Evolutionary conservation across 73 alveolate genomes (phyloP).

Genomic region (Vitrella brassicaformis): DNA sequence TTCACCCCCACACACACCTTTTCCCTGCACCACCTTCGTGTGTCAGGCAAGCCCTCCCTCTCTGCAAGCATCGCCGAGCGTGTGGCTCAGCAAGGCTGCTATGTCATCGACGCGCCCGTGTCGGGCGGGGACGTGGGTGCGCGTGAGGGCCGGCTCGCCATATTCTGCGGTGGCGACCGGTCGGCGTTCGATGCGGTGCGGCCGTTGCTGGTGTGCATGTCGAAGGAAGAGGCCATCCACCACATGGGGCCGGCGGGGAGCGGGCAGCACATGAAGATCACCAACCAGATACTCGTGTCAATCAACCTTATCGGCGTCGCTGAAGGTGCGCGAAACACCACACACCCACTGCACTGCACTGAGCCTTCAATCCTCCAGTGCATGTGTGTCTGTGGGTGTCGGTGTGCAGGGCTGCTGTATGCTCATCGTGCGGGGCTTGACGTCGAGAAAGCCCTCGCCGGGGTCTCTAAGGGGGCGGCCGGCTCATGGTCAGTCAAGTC

Average conservation of each 20-base stretch:
- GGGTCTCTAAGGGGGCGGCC: neutral
- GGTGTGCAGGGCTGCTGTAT: neutral
- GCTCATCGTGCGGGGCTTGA: neutral
- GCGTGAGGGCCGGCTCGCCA: slow-evolving; percentile 59
- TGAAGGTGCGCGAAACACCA: too few species aligned
- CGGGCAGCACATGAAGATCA: slow-evolving; percentile 59
- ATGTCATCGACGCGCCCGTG: slow-evolving; percentile 70
- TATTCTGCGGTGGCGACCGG: slow-evolving; percentile 64
- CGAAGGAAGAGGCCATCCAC: slow-evolving; percentile 12
- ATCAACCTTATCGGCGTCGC: slow-evolving; percentile 57
- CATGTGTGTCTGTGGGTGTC: neutral
- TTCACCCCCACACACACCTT: too few species aligned
- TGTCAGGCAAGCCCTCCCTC: too few species aligned
- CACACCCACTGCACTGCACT: too few species aligned
- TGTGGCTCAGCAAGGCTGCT: slow-evolving; percentile 41
- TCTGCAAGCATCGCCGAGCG: slow-evolving; percentile 47
- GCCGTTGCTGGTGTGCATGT: slow-evolving; percentile 42
- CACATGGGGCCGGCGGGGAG: neutral
- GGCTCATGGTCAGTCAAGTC: neutral
- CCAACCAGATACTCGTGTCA: slow-evolving; percentile 61
- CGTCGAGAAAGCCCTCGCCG: neutral
- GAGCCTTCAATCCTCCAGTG: too few species aligned
- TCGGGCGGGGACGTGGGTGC: slow-evolving; percentile 81
- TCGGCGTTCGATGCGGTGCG: slow-evolving; percentile 42
- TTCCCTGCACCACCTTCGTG: too few species aligned